Evolutionary conservation across 108 stramenopile genomes (phyloP).

Genomic region (Skeletonema marinoi): DNA sequence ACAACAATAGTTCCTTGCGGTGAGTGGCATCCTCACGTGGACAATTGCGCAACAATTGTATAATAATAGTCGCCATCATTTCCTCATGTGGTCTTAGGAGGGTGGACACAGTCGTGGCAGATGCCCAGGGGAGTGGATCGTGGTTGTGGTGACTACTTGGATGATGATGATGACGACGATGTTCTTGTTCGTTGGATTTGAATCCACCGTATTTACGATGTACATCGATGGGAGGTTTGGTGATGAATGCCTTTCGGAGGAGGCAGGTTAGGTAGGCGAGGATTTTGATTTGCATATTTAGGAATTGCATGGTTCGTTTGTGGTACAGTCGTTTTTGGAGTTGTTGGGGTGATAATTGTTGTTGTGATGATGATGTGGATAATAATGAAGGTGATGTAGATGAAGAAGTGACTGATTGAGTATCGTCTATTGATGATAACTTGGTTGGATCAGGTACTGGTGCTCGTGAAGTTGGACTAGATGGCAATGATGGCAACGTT

Average conservation of each 20-base stretch:
- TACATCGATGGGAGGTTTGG: not conserved
- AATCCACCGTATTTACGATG: not conserved
- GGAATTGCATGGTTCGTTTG: not conserved
- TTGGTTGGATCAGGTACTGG: not conserved
- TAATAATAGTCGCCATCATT: not conserved
- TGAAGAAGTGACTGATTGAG: not conserved
- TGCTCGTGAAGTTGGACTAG: not conserved
- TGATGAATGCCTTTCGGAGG: not conserved
- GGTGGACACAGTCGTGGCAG: not conserved
- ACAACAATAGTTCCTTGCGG: conserved; percentile 88
- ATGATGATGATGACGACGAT: not conserved
- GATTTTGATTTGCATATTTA: not conserved
- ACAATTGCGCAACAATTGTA: conserved; percentile 48
- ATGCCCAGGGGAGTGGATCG: not conserved
- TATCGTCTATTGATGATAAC: not conserved
- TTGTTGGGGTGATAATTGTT: not conserved
- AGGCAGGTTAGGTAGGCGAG: not conserved
- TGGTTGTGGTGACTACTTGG: not conserved
- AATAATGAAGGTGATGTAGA: conserved; percentile 3
- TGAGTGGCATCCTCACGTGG: conserved; percentile 80
- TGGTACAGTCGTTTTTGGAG: not conserved
- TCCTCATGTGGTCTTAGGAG: not conserved
- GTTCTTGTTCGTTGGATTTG: not conserved
- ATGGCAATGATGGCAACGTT: not conserved
- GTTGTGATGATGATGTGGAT: not conserved